Percentiles rank a stretch among this genome's conserved stretches.
phyloP scores from a whole-genome alignment of 495 filamentous ascomycete genomes.

The Peziza echinospora region DNA sequence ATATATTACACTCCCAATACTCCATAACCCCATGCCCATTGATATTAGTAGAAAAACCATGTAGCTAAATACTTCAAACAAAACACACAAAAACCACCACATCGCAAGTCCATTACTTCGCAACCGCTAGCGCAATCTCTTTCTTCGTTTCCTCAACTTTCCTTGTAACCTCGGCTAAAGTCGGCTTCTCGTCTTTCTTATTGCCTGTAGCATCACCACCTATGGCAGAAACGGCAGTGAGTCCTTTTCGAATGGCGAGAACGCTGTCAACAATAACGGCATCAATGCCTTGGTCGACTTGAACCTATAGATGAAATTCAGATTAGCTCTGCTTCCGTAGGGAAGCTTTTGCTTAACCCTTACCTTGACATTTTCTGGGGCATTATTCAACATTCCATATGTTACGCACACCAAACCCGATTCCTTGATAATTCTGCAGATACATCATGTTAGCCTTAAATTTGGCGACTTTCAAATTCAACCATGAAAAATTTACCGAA shows the following conservation, averaged over 20 bases:
- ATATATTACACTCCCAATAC: too few relatives aligned
- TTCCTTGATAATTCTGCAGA: slow-evolving; percentile 72
- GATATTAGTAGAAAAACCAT: too few relatives aligned
- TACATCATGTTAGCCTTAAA: background rate
- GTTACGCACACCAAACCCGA: slow-evolving; percentile 87
- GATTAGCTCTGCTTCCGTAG: background rate
- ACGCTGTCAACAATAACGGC: slow-evolving; percentile 93
- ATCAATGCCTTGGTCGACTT: slow-evolving; percentile 90
- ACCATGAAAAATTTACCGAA: slow-evolving; percentile 21
- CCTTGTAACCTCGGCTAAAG: background rate
- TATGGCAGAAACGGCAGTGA: slow-evolving; percentile 24
- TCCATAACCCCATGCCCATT: too few relatives aligned
- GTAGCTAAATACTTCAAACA: too few relatives aligned
- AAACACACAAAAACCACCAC: too few relatives aligned
- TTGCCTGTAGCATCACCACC: background rate
- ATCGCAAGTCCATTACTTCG: too few relatives aligned
- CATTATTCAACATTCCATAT: slow-evolving; percentile 76
- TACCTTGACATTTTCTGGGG: slow-evolving; percentile 63
- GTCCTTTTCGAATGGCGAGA: slow-evolving; percentile 38
- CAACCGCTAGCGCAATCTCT: background rate
- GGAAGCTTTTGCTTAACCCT: slow-evolving; percentile 15
- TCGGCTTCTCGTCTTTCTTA: background rate
- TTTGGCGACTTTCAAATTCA: background rate
- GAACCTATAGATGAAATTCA: slow-evolving; percentile 38
- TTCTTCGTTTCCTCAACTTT: background rate